Conservation (phyloP, 352 stramenopile species). For the Phytopythium aichiense region DNA sequence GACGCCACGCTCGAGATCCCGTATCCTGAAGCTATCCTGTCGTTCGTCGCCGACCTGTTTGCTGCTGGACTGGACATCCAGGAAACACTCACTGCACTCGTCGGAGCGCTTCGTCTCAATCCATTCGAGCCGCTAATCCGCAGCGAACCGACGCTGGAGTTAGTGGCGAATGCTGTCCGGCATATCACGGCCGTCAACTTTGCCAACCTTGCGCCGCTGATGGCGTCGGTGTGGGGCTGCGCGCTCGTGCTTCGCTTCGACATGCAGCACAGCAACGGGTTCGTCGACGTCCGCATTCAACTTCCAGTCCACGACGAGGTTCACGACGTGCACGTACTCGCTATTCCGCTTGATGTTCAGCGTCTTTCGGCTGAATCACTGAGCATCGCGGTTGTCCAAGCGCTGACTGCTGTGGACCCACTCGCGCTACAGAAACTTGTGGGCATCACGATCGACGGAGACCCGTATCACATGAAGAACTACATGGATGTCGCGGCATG, state of each 20-base stretch:
- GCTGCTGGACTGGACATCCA: slow-evolving; percentile 20
- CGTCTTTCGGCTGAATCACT: slow-evolving; percentile 31
- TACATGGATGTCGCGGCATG: slow-evolving; percentile 24
- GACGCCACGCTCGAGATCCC: slow-evolving; percentile 13
- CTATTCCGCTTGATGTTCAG: slow-evolving; percentile 27
- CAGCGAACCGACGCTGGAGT: background rate
- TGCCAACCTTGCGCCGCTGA: slow-evolving; percentile 27
- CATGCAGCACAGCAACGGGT: slow-evolving; percentile 28
- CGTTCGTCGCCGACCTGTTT: slow-evolving; percentile 28
- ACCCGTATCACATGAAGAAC: slow-evolving; percentile 38
- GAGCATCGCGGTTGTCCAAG: slow-evolving; percentile 14
- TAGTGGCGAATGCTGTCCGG: slow-evolving; percentile 17
- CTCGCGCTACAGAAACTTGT: slow-evolving; percentile 40
- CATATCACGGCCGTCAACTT: slow-evolving; percentile 35
- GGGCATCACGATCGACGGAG: slow-evolving; percentile 41
- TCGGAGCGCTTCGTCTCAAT: slow-evolving; percentile 27
- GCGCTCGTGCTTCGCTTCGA: slow-evolving; percentile 37
- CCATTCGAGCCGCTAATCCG: slow-evolving; percentile 1
- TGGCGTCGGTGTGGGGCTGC: slow-evolving; percentile 35
- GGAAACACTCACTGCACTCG: slow-evolving; percentile 27
- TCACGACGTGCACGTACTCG: slow-evolving; percentile 43
- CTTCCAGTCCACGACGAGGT: slow-evolving; percentile 37
- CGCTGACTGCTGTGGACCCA: slow-evolving; percentile 27
- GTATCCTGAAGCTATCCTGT: slow-evolving; percentile 31
- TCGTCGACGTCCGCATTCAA: slow-evolving; percentile 37